Evolutionary conservation across 768 basidiomycete genomes (phyloP).

Genomic region (Russula dissimulans): DNA sequence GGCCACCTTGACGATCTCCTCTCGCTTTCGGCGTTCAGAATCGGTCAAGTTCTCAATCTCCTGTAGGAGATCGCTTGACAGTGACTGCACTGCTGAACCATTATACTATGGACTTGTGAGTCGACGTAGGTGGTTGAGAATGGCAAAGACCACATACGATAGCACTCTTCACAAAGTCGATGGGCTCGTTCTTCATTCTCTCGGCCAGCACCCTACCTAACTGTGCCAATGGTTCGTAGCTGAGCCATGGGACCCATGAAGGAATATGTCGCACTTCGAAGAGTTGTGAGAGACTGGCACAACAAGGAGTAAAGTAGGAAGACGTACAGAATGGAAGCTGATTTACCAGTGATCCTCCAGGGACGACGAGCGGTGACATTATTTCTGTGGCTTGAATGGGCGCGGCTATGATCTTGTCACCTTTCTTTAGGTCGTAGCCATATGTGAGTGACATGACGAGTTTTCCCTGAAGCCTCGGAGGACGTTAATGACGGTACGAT

Average conservation of each 20-base stretch:
- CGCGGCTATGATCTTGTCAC: neutral
- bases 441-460: too few relatives aligned
- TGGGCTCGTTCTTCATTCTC: neutral
- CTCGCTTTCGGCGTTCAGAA: neutral
- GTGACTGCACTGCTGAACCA: neutral
- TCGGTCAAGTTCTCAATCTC: neutral
- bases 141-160: neutral
- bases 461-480: too few relatives aligned
- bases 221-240: neutral
- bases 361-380: neutral
- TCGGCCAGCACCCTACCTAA: neutral
- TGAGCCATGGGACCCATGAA: constrained; percentile 4
- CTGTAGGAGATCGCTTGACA: neutral
- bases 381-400: neutral
- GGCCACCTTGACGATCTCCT: neutral
- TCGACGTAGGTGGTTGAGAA: too few relatives aligned
- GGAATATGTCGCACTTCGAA: neutral
- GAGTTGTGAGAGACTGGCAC: neutral
- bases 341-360: constrained; percentile 4
- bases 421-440: neutral
- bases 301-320: neutral
- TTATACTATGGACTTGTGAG: neutral
- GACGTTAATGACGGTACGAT: too few relatives aligned
- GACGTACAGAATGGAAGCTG: neutral
- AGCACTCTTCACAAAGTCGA: neutral